Base-by-base conservation (phyloP, 768 basidiomycete genomes). In the Pisolithus sp. region DNA sequence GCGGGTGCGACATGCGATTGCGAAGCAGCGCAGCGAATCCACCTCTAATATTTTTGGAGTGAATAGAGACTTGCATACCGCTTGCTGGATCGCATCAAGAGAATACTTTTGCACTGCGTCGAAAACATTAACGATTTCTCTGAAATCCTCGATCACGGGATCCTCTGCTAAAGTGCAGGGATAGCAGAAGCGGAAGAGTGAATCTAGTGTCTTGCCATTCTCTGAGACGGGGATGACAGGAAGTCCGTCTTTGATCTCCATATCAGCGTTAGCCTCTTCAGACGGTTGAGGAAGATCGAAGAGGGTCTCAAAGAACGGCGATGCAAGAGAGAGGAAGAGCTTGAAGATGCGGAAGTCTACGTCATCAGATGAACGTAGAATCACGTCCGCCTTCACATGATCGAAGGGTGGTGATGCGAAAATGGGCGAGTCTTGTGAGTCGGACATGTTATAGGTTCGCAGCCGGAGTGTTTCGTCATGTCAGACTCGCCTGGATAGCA, bases 291-390 rank as follows among this genome's bases (percentile, higher is more conserved):
- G 64, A 7, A 67, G 48, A n/a, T 53, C 37, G 44, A 72, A 67
- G 49, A 73, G 60, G 20, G 57, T 52, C 28, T 62, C 55, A 53
- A 72, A 75, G 53, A 67, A 61, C 0, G 67, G 59, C 12, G 72
- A 73, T 0, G 70, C 59, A 17, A 69, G 59, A 10, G 62, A 60
- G 21, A 72, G 67, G 36, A 72, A 62, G 7, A 59, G 52, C n/a
- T 59, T 69, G 54, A 70, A 68, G 15, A 68, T 46, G 9, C 56
- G 60, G 46, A 71, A 60, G 48, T 72, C 60, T 39, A 68, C 46
- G 7, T 57, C 54, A 53, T 68, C 67, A 7, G 57, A 59, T n/a
- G 63, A 62, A 4, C 56, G 65, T 10, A 67, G 36, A 18, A 66
- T 58, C 34, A 67, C 26, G 28, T 67, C 57, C 4, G 50, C 56